Conservation (phyloP, 1,139 yeast species). For the Pichia sp. region DNA sequence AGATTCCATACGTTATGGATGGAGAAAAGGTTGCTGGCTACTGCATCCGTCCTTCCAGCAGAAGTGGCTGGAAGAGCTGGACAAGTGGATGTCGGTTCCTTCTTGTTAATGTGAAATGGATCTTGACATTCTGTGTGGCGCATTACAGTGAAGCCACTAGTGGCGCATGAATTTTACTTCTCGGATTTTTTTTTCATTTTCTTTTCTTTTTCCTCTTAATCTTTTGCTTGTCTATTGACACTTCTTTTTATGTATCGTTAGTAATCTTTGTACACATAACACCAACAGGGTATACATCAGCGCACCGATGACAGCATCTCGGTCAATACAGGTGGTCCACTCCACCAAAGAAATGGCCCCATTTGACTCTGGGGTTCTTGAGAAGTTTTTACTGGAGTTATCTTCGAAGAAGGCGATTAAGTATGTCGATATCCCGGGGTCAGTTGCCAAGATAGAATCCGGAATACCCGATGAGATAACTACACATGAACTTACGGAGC, state of each 20-base stretch:
- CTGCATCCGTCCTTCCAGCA: conserved; percentile 67
- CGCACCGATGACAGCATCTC: not conserved
- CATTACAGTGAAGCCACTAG: conserved; percentile 14
- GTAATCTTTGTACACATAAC: too few relatives aligned
- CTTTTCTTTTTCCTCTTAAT: conserved; percentile 2
- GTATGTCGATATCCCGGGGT: conserved; percentile 19
- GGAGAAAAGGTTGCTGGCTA: conserved; percentile 77
- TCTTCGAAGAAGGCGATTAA: conserved; percentile 19
- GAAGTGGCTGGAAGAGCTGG: conserved; percentile 75
- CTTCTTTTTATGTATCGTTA: not conserved
- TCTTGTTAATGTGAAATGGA: conserved; percentile 66
- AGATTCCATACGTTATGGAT: conserved; percentile 64
- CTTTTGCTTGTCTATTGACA: not conserved
- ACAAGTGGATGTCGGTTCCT: conserved; percentile 84
- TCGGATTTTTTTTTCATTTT: not conserved
- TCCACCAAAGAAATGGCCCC: not conserved
- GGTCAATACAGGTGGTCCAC: not conserved
- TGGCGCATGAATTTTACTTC: conserved; percentile 7
- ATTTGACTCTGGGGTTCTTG: conserved; percentile 18
- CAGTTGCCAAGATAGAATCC: conserved; percentile 20
- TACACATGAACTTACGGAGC: conserved; percentile 37
- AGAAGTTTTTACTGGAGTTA: conserved; percentile 15
- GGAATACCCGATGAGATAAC: conserved; percentile 39
- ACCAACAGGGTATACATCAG: too few relatives aligned
- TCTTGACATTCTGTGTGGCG: conserved; percentile 39